Evolutionary conservation across 140 eudicot species (phyloP).

Genomic region (Cichorium intybus): DNA sequence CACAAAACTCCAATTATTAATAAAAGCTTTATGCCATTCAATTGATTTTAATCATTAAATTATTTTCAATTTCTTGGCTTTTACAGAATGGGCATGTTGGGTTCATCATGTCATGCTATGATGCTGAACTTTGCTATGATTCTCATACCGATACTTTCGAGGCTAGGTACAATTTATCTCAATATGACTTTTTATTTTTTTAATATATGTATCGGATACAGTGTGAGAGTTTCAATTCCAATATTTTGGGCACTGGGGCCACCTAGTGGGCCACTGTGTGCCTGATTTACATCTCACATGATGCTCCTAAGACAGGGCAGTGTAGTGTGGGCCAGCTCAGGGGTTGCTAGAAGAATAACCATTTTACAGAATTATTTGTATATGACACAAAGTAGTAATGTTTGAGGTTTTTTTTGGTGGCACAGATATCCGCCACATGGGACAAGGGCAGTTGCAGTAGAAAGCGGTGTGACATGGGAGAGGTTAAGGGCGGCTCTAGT

Average conservation of each 20-base stretch:
- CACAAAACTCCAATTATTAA: neutral
- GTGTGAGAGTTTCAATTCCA: no score
- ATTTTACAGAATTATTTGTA: no score
- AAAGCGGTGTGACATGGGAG: constrained; percentile 75
- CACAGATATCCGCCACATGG: constrained; percentile 92
- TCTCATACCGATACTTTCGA: constrained; percentile 64
- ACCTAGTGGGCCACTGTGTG: neutral
- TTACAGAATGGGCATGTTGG: constrained; percentile 92
- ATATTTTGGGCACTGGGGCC: no score
- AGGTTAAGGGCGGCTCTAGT: constrained; percentile 64
- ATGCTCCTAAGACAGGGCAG: neutral
- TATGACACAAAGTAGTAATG: neutral
- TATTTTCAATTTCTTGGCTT: neutral
- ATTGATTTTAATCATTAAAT: neutral
- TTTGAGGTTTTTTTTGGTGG: neutral
- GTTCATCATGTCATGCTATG: constrained; percentile 82
- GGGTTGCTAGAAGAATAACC: neutral
- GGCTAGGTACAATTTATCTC: constrained; percentile 52
- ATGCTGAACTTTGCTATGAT: constrained; percentile 84
- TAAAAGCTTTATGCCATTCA: neutral
- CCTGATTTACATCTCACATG: neutral
- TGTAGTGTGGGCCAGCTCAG: neutral
- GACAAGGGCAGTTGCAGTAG: constrained; percentile 55
- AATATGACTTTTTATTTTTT: neutral
- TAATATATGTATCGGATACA: neutral